A percentile compares a stretch with the other conserved stretches of the same genome.
phyloP scores from a whole-genome alignment of 805 yeast genomes.

The Starmerella asiatica region DNA sequence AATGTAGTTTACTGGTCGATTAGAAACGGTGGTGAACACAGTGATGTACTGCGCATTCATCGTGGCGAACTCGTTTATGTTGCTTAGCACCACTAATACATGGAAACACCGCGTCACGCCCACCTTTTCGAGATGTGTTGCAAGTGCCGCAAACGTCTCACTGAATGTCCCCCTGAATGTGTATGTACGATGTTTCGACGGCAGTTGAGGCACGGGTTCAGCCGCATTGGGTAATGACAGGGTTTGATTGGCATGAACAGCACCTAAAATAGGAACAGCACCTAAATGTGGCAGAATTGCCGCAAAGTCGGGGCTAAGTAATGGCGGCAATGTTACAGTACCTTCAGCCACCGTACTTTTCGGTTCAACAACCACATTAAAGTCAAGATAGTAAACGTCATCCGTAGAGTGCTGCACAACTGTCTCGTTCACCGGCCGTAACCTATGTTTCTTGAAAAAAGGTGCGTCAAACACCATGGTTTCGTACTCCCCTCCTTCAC shows the following conservation, averaged over 20 bases:
- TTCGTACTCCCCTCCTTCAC: slow-evolving; percentile 98
- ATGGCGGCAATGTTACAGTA: slow-evolving; percentile 17
- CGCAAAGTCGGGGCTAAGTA: slow-evolving; percentile 27
- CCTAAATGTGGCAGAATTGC: not conserved
- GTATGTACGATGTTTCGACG: not conserved
- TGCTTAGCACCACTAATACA: slow-evolving; percentile 32
- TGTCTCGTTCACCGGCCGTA: slow-evolving; percentile 29
- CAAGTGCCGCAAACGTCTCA: slow-evolving; percentile 6
- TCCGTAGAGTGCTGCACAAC: slow-evolving; percentile 38
- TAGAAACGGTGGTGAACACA: slow-evolving; percentile 38
- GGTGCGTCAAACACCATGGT: slow-evolving; percentile 86
- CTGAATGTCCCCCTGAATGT: slow-evolving; percentile 6
- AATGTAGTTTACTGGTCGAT: slow-evolving; percentile 20
- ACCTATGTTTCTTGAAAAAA: slow-evolving; percentile 43
- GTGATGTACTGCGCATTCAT: slow-evolving; percentile 50
- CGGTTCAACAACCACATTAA: slow-evolving; percentile 32
- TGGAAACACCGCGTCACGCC: slow-evolving; percentile 5
- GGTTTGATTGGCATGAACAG: no score
- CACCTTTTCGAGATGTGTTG: not conserved
- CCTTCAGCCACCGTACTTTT: slow-evolving; percentile 28
- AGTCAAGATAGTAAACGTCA: slow-evolving; percentile 55
- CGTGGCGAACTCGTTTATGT: slow-evolving; percentile 50
- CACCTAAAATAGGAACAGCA: not conserved
- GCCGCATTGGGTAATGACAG: not conserved
- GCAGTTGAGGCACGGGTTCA: not conserved